Percentiles rank a stretch among this genome's conserved stretches.
These are phyloP conservation scores for Hanseniaspora sp. DNA, from an alignment of 1,139 yeast species.

Conservation along the genomic window DNA sequence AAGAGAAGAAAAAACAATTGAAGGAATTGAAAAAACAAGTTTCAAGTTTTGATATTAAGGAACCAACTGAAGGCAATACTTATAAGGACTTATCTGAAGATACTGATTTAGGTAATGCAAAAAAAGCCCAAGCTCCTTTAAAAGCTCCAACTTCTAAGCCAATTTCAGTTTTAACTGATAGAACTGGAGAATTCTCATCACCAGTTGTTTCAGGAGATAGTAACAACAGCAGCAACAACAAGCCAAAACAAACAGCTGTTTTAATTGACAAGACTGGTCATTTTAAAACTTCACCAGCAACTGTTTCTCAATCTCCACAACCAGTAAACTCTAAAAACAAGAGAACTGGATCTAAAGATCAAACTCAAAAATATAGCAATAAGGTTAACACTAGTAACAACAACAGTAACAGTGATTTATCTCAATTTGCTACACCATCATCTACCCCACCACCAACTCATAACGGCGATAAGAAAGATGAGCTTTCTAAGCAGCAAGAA, in stretches of 20 bases:
- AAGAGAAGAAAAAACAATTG: not conserved
- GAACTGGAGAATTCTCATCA: not conserved
- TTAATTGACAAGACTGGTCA: conserved; percentile 5
- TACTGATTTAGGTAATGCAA: not conserved
- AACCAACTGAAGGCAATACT: not conserved
- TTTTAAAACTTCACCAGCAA: not conserved
- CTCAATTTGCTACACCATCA: not conserved
- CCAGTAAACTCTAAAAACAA: not conserved
- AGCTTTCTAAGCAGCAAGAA: not conserved
- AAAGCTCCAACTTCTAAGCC: not conserved
- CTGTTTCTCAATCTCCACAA: not conserved
- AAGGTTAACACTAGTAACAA: not conserved
- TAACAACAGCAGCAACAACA: not conserved
- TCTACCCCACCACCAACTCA: not conserved
- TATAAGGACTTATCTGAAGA: not conserved
- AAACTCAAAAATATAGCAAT: not conserved
- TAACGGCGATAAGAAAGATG: not conserved
- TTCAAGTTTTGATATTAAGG: not conserved
- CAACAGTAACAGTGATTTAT: not conserved
- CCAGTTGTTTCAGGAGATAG: not conserved
- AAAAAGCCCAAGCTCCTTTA: not conserved
- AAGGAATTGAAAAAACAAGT: not conserved
- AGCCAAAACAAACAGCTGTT: not conserved
- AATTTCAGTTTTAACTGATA: not conserved
- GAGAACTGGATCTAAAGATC: not conserved